phyloP scores from a whole-genome alignment of 345 rosid genomes.

The Corchorus capsularis region DNA sequence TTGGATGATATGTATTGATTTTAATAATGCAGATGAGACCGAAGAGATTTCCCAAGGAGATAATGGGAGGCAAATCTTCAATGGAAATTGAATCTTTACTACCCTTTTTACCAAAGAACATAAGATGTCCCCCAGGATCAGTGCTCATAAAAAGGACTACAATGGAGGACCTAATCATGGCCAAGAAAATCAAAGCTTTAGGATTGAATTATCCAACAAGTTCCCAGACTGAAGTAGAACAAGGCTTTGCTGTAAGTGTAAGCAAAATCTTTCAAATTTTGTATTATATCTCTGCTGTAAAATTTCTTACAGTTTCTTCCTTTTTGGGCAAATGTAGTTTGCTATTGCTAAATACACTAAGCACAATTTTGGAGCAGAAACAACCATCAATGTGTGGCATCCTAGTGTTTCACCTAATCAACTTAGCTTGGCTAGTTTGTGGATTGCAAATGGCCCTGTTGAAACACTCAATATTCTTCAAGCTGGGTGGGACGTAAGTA shows the following conservation, averaged over 20 bases:
- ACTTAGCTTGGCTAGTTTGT: not conserved
- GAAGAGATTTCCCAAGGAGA: not conserved
- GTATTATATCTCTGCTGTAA: not conserved
- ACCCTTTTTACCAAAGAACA: not conserved
- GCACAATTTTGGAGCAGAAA: slow-evolving; percentile 12
- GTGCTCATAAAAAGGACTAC: slow-evolving; percentile 13
- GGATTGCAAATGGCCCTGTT: not conserved
- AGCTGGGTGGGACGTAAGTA: slow-evolving; percentile 16
- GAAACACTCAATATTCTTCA: not conserved
- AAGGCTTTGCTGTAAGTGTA: not conserved
- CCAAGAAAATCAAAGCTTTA: slow-evolving; percentile 2
- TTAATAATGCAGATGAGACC: not conserved
- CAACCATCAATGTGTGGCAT: not conserved
- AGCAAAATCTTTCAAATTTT: not conserved
- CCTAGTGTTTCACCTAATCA: not conserved
- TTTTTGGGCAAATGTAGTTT: not conserved
- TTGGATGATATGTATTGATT: not conserved
- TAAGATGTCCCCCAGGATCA: slow-evolving; percentile 13
- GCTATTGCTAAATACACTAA: not conserved
- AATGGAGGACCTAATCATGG: not conserved
- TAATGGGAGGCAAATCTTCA: not conserved
- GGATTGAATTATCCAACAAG: slow-evolving; percentile 7
- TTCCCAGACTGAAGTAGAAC: not conserved
- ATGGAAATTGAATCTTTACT: too few relatives aligned
- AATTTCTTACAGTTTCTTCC: not conserved